Base-by-base conservation (phyloP, 208 protist genomes). In the Crithidia expoeki region DNA sequence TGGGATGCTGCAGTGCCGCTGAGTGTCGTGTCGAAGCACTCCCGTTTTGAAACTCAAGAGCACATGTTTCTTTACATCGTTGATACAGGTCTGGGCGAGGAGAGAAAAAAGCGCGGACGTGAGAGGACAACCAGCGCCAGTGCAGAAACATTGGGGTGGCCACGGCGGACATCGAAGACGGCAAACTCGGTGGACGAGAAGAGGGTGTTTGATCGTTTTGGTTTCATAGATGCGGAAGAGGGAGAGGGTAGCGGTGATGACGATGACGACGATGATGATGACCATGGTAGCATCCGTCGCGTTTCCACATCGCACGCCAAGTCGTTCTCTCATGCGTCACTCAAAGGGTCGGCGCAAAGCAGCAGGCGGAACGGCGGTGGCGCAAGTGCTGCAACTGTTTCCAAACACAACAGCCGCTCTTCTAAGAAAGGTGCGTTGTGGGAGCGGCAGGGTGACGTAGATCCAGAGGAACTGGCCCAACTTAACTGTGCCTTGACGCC, bases 1-100 rank as follows among this genome's bases (percentile, higher is more conserved):
- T 96, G 92, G 89, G 92, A 96, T 63, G 82, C 89, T 0, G 78
- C 81, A 25, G 82, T 94, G 58, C 89, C 92, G 6, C 55, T 90
- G 28, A 77, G 74, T 16, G 74, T 80, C 28, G 32, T 94, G 16
- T 60, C 58, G 17, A 80, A 83, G 67, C 88, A 94, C 70, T 79
- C 85, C 3, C 62, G 65, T 36, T 95, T 92, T 64, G 90, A 92
- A 28, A 83, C 80, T 1, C 90, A 93, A 49, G 74, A 80, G 55
- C 83, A 88, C 68, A 62, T 92, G 33, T 93, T 92, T 65, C 63
- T 95, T 28, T 95, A 94, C 61, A 63, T 60, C 10, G 88, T 95
- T 17, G 61, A 79, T 38, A 79, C 69, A 2, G 67, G 70, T 0
- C 51, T 75, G 2, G 56, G 33, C 44, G 27, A 34, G 28, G 74